Conservation (phyloP, 495 filamentous ascomycete species). For the Aspergillus funiculosus region DNA sequence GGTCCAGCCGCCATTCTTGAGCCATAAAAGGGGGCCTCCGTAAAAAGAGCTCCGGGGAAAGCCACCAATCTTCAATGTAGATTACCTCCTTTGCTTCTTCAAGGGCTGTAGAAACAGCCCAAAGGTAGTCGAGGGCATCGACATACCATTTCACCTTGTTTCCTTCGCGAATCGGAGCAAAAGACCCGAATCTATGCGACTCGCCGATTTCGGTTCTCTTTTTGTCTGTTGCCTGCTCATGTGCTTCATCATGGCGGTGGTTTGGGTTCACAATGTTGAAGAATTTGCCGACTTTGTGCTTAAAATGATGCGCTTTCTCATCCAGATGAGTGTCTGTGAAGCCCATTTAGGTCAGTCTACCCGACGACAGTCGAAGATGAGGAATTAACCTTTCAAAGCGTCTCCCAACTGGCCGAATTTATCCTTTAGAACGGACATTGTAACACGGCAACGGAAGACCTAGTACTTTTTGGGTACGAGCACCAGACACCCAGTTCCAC, state of each 20-base stretch:
- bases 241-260: conserved; percentile 91
- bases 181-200: conserved; percentile 78
- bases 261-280: conserved; percentile 75
- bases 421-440: conserved; percentile 34
- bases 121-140: conserved; percentile 87
- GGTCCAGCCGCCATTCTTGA: conserved; percentile 85
- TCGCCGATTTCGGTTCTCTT: conserved; percentile 69
- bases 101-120: conserved; percentile 81
- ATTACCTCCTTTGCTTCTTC: conserved; percentile 87
- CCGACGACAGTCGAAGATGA: neutral
- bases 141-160: conserved; percentile 97
- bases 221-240: conserved; percentile 76
- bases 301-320: conserved; percentile 47
- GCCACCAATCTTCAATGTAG: conserved; percentile 97
- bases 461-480: too few relatives aligned
- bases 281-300: conserved; percentile 63
- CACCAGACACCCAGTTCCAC: neutral
- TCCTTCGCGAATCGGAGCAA: conserved; percentile 75
- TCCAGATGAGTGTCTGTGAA: conserved; percentile 37
- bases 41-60: conserved; percentile 88
- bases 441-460: conserved; percentile 3
- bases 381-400: conserved; percentile 28
- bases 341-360: conserved; percentile 12
- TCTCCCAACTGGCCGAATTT: conserved; percentile 30
- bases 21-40: conserved; percentile 73